Conservation (phyloP, 129 eudicot species). For the Calendula officinalis region DNA sequence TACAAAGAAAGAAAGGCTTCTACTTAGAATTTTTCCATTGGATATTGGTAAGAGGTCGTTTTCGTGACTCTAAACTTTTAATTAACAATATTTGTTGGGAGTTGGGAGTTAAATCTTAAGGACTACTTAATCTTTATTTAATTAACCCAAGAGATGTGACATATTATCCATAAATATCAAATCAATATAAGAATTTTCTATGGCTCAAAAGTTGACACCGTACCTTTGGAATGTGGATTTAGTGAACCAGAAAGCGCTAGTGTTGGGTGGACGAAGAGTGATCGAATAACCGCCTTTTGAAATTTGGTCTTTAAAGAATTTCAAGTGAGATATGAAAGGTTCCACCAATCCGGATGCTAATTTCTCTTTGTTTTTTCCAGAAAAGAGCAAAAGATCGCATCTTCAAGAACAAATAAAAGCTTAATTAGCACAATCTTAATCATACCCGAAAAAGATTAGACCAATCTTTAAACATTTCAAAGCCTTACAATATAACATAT, state of each 20-base stretch:
- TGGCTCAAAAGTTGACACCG: slow-evolving; percentile 5
- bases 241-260: slow-evolving; percentile 72
- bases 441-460: neutral
- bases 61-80: slow-evolving; percentile 8
- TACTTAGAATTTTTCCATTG: neutral
- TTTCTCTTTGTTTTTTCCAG: slow-evolving; percentile 75
- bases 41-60: slow-evolving; percentile 2
- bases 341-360: slow-evolving; percentile 92
- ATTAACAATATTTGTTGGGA: slow-evolving; percentile 8
- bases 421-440: slow-evolving; percentile 20
- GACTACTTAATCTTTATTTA: neutral
- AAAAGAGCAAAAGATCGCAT: slow-evolving; percentile 86
- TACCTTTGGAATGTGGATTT: slow-evolving; percentile 91
- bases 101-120: neutral
- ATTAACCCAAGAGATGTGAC: slow-evolving; percentile 2
- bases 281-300: slow-evolving; percentile 95
- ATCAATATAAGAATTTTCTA: neutral
- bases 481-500: neutral
- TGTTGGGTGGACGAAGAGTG: slow-evolving; percentile 67
- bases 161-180: slow-evolving; percentile 10
- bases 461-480: slow-evolving; percentile 2
- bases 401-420: slow-evolving; percentile 39
- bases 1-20: neutral
- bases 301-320: slow-evolving; percentile 86
- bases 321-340: slow-evolving; percentile 79